Percentiles rank a stretch among this genome's conserved stretches.
phyloP scores from a whole-genome alignment of 164 flowering plant genomes.

The Piper longum region DNA sequence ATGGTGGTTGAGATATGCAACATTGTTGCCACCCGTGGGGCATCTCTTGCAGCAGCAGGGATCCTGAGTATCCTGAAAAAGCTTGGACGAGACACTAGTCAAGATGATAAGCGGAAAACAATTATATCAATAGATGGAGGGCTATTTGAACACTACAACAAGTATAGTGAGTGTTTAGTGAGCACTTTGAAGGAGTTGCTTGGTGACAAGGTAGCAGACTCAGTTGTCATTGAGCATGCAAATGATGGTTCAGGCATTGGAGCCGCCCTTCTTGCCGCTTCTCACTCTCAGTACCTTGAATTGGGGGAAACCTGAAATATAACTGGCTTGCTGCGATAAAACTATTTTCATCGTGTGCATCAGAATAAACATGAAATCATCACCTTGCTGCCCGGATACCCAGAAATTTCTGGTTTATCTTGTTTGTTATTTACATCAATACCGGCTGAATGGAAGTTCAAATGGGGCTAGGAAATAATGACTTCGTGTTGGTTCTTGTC shows the following conservation, averaged over 20 bases:
- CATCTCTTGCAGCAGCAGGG: slow-evolving; percentile 54
- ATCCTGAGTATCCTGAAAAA: slow-evolving; percentile 49
- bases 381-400: not conserved
- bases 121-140: slow-evolving; percentile 48
- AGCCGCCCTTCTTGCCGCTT: slow-evolving; percentile 44
- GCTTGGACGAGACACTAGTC: slow-evolving; percentile 22
- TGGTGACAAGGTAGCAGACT: slow-evolving; percentile 33
- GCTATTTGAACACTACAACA: slow-evolving; percentile 47
- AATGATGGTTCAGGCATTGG: slow-evolving; percentile 48
- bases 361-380: not conserved
- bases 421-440: no score
- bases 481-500: no score
- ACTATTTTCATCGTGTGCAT: not conserved
- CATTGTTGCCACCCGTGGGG: slow-evolving; percentile 48
- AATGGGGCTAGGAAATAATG: no score
- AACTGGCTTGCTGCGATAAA: not conserved
- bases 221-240: slow-evolving; percentile 35
- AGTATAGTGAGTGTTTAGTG: slow-evolving; percentile 43
- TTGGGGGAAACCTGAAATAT: not conserved
- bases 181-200: slow-evolving; percentile 60
- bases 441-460: not conserved
- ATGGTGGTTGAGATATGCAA: slow-evolving; percentile 40
- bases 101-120: slow-evolving; percentile 15
- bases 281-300: slow-evolving; percentile 11
- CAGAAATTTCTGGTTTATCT: not conserved